These are phyloP conservation scores for Macrotyloma uniflorum DNA, from an alignment of 306 rosid species.

Conservation along the genomic window DNA sequence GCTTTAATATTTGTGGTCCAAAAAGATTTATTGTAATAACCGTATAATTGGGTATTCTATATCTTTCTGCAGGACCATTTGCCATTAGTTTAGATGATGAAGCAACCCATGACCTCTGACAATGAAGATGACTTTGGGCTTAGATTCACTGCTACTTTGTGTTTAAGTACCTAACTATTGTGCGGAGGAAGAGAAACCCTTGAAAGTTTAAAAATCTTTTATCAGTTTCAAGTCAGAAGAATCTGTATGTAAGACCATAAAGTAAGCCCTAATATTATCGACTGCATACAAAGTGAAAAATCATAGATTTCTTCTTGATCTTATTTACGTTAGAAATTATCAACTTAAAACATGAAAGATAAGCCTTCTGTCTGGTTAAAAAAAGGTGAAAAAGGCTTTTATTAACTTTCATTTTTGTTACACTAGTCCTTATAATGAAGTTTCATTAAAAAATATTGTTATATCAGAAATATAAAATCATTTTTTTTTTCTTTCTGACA, in stretches of 20 bases:
- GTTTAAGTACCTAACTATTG: not conserved
- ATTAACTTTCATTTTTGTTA: not conserved
- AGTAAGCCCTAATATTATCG: not conserved
- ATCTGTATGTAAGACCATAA: not conserved
- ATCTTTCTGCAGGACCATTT: conserved; percentile 58
- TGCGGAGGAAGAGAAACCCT: not conserved
- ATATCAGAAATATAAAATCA: not conserved
- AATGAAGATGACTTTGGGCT: conserved; percentile 28
- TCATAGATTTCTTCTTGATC: not conserved
- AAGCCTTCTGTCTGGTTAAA: too few species aligned
- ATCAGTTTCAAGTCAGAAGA: not conserved
- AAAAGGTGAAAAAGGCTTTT: too few species aligned
- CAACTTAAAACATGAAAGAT: too few species aligned
- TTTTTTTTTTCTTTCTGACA: not conserved
- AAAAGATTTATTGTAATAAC: conserved; percentile 51
- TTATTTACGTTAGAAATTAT: not conserved
- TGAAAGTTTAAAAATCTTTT: not conserved
- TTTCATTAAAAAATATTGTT: not conserved
- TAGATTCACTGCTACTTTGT: not conserved
- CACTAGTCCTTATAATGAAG: not conserved
- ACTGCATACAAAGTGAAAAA: not conserved
- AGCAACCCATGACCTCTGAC: conserved; percentile 44
- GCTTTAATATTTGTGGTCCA: conserved; percentile 50
- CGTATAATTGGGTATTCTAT: conserved; percentile 47
- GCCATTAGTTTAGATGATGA: conserved; percentile 49